A percentile compares a stretch with the other conserved stretches of the same genome.
Evolutionary conservation across 495 filamentous ascomycete genomes (phyloP).

Genomic region (Xylaria intraflava): DNA sequence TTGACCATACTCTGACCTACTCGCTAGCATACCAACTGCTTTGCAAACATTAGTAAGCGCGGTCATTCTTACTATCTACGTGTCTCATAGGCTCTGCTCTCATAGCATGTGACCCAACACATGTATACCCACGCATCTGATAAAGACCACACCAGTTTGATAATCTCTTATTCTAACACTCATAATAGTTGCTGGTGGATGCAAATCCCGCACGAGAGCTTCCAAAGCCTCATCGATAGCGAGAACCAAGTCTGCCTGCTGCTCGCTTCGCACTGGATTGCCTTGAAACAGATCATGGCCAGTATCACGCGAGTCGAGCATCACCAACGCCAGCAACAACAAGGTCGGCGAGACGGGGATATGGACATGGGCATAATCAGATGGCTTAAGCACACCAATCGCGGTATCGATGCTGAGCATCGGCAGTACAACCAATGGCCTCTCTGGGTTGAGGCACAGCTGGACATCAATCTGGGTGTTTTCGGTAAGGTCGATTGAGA

Average conservation of each 20-base stretch:
- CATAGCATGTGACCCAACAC: not conserved
- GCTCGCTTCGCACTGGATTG: slow-evolving; percentile 54
- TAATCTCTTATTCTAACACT: not conserved
- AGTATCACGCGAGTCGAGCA: slow-evolving; percentile 35
- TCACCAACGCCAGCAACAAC: slow-evolving; percentile 12
- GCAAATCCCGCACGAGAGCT: slow-evolving; percentile 46
- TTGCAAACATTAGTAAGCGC: slow-evolving; percentile 27
- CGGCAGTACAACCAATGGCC: slow-evolving; percentile 39
- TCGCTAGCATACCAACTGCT: slow-evolving; percentile 32
- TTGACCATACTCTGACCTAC: not conserved
- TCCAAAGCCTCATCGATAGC: slow-evolving; percentile 47
- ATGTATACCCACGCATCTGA: not conserved
- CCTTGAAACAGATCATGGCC: slow-evolving; percentile 51
- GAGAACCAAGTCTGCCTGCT: slow-evolving; percentile 42
- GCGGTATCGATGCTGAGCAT: slow-evolving; percentile 33
- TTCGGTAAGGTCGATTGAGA: slow-evolving; percentile 27
- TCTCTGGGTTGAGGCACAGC: slow-evolving; percentile 40
- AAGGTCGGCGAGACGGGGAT: slow-evolving; percentile 1
- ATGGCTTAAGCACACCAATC: slow-evolving; percentile 40
- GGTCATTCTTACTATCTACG: not conserved
- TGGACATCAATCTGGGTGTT: slow-evolving; percentile 25
- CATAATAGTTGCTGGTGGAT: slow-evolving; percentile 37
- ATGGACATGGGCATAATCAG: slow-evolving; percentile 27
- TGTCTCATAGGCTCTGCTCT: not conserved
- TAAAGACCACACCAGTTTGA: not conserved